A percentile compares a stretch with the other conserved stretches of the same genome.
phyloP scores from a whole-genome alignment of 352 stramenopile species.

The Phytophthora foliorum region DNA sequence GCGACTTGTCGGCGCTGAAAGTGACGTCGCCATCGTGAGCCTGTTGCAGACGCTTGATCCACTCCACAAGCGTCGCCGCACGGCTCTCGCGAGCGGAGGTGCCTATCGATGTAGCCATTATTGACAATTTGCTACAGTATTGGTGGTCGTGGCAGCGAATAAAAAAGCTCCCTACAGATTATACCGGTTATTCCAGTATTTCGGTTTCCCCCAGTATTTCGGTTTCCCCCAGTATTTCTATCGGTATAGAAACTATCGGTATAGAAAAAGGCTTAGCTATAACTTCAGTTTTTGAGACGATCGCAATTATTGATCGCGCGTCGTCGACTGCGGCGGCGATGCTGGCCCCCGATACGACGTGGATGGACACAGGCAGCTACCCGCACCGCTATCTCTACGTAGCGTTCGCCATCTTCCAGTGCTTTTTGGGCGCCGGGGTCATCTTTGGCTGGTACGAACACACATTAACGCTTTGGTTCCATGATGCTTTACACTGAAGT shows the following conservation, averaged over 20 bases:
- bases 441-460: slow-evolving; percentile 68
- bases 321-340: slow-evolving; percentile 17
- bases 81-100: slow-evolving; percentile 39
- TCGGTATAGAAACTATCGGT: not conserved
- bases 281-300: slow-evolving; percentile 28
- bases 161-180: no score
- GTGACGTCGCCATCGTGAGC: slow-evolving; percentile 16
- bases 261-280: not conserved
- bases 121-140: slow-evolving; percentile 1
- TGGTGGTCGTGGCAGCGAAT: slow-evolving; percentile 3
- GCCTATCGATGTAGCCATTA: not conserved
- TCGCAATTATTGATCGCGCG: slow-evolving; percentile 13
- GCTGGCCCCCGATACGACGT: slow-evolving; percentile 36
- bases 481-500: not conserved
- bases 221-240: no score
- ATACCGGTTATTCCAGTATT: no score
- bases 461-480: slow-evolving; percentile 3
- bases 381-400: slow-evolving; percentile 56
- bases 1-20: slow-evolving; percentile 6
- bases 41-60: slow-evolving; percentile 35
- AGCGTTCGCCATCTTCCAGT: slow-evolving; percentile 68
- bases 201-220: no score
- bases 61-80: slow-evolving; percentile 44
- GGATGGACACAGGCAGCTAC: slow-evolving; percentile 39
- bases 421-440: slow-evolving; percentile 65